Evolutionary conservation across 106 monocot genomes (phyloP), one percentile per base, ranked within the genome.

Genomic region (Acanthochlamys bracteata): DNA sequence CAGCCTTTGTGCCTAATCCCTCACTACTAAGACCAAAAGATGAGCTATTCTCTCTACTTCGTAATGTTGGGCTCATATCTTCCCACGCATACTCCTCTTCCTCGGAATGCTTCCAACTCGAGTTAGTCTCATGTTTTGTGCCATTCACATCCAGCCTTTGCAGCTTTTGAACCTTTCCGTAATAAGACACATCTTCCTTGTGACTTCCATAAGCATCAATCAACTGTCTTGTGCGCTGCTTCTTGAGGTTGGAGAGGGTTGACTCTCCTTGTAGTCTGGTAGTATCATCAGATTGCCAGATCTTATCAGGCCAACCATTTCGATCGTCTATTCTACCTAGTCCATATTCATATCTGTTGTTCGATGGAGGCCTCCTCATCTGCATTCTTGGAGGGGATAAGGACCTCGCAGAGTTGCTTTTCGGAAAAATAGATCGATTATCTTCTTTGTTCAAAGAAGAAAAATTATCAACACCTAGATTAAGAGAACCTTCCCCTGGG

Each of bases 41-140:
- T 4, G 59, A 19, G 24, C 53, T 78, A 59, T 62, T 72, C 51
- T 71, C 81, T 66, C 68, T 80, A 45, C 43, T 69, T 24, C 43
- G 69, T 60, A 86, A 70, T 73, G 88, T 83, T 23, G 90, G 95
- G 55, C 88, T 96, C 95, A 96, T 96, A 68, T 85, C 74, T 66
- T 96, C 91, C 95, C 95, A 96, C n/a, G 71, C 73, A 79, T 90
- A 96, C 58, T 96, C 95, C 61, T 90, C 90, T 84, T 96, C 95
- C 43, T 95, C 95, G 24, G 78, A 74, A 67, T 69, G 87, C 69
- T 84, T 72, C 95, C 95, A 96, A 56, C 71, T 80, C 52, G 65
- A 57, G 20, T 53, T 51, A 64, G 49, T 16, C 39, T 79, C 79
- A 22, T 66, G 61, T n/a, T 56, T 75, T 46, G 61, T 66, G 21